Evolutionary conservation across 306 rosid genomes (phyloP).

Genomic region (Fragaria ananassa): DNA sequence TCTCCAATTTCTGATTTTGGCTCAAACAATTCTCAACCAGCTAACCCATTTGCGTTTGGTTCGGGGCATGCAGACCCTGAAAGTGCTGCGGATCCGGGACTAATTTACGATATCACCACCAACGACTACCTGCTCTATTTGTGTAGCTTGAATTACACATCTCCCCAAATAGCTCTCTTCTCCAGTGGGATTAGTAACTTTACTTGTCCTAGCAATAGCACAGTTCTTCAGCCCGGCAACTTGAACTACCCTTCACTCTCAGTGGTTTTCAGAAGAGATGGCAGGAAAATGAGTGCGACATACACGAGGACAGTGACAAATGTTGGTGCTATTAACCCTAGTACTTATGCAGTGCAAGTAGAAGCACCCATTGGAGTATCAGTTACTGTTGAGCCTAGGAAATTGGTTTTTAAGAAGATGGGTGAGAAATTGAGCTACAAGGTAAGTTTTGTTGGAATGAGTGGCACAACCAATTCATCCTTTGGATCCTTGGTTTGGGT

Average conservation of each 20-base stretch:
- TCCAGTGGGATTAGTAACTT: constrained; percentile 29
- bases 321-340: constrained; percentile 39
- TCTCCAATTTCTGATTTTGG: constrained; percentile 41
- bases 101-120: constrained; percentile 51
- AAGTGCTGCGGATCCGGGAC: constrained; percentile 63
- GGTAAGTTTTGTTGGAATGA: constrained; percentile 38
- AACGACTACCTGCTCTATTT: constrained; percentile 50
- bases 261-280: constrained; percentile 30
- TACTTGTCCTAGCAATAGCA: constrained; percentile 30
- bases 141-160: constrained; percentile 53
- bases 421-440: constrained; percentile 54
- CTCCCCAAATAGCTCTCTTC: constrained; percentile 52
- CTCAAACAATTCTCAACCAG: constrained; percentile 27
- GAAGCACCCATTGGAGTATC: constrained; percentile 46
- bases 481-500: constrained; percentile 59
- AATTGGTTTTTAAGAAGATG: constrained; percentile 35
- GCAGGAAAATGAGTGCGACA: constrained; percentile 29
- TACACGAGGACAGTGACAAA: constrained; percentile 58
- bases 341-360: constrained; percentile 50
- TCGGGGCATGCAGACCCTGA: constrained; percentile 75
- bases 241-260: constrained; percentile 75
- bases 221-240: constrained; percentile 38
- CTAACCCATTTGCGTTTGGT: constrained; percentile 58
- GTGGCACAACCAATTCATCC: constrained; percentile 21
- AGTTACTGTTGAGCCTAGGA: constrained; percentile 42